phyloP scores from a whole-genome alignment of 331 rosid genomes.

The Malus hybrid region DNA sequence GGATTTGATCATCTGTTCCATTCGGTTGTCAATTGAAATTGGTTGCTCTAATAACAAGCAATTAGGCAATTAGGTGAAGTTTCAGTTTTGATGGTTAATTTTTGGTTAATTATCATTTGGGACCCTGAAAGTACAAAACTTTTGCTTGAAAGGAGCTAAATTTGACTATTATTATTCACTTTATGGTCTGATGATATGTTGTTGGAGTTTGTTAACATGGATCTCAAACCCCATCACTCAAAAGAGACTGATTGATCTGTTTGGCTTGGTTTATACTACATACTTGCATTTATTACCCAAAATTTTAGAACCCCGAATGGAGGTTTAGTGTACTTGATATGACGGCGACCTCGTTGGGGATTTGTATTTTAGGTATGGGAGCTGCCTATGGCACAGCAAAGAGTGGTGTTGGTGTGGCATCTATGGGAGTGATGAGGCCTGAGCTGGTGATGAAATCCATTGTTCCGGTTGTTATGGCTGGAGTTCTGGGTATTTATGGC shows the following conservation, averaged over 20 bases:
- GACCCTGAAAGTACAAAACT: not conserved
- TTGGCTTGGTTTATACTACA: not conserved
- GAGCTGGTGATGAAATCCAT: conserved; percentile 90
- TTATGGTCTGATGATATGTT: not conserved
- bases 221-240: not conserved
- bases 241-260: not conserved
- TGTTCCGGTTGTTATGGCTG: conserved; percentile 95
- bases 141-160: not conserved
- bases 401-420: conserved; percentile 90
- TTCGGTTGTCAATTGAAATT: not conserved
- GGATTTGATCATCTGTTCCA: not conserved
- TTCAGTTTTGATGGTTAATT: not conserved
- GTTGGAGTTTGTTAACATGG: not conserved
- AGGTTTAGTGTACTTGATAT: not conserved
- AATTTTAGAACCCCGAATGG: not conserved
- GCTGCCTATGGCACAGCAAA: conserved; percentile 90
- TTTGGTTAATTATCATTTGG: not conserved
- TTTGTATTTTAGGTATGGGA: conserved; percentile 61
- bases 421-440: conserved; percentile 98
- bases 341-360: not conserved
- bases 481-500: conserved; percentile 90
- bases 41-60: not conserved
- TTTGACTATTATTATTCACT: not conserved
- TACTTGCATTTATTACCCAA: not conserved
- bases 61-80: not conserved